These are phyloP conservation scores for Hypoxylon trugodes DNA, from an alignment of 495 filamentous ascomycete species.

Conservation along the genomic window DNA sequence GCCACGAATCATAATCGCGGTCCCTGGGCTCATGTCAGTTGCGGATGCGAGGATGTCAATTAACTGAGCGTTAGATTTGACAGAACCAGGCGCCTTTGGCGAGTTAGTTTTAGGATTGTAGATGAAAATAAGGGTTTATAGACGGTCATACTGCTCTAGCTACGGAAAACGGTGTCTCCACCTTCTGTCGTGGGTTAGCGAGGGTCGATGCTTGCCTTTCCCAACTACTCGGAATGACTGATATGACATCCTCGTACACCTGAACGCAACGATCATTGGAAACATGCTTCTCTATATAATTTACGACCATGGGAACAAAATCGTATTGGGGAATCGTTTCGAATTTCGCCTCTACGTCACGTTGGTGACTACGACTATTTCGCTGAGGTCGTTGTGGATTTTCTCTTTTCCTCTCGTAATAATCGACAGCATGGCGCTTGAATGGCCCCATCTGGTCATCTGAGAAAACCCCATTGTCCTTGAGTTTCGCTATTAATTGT, in stretches of 20 bases:
- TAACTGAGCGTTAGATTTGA: conserved; percentile 25
- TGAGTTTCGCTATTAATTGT: conserved; percentile 12
- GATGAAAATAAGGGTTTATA: not conserved
- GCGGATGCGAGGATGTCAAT: conserved; percentile 17
- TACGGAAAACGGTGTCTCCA: conserved; percentile 12
- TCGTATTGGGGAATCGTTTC: not conserved
- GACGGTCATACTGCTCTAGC: conserved; percentile 11
- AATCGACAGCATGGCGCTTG: not conserved
- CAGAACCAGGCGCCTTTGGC: not conserved
- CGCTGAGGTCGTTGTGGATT: not conserved
- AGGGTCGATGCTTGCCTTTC: not conserved
- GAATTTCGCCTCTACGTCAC: conserved; percentile 3
- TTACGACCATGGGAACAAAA: not conserved
- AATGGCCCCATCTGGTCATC: conserved; percentile 12
- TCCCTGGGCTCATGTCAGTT: not conserved
- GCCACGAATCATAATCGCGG: not conserved
- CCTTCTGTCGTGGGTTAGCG: not conserved
- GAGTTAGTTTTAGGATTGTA: not conserved
- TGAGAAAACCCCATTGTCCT: conserved; percentile 10
- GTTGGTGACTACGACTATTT: conserved; percentile 3
- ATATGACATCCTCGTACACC: conserved; percentile 19
- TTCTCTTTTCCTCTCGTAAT: not conserved
- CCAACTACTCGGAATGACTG: not conserved
- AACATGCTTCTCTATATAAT: conserved; percentile 2
- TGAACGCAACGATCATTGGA: conserved; percentile 16